Percentiles rank a stretch among this genome's conserved stretches.
These are phyloP conservation scores for Amylocystis lapponica DNA, from an alignment of 768 basidiomycete species.

Conservation along the genomic window DNA sequence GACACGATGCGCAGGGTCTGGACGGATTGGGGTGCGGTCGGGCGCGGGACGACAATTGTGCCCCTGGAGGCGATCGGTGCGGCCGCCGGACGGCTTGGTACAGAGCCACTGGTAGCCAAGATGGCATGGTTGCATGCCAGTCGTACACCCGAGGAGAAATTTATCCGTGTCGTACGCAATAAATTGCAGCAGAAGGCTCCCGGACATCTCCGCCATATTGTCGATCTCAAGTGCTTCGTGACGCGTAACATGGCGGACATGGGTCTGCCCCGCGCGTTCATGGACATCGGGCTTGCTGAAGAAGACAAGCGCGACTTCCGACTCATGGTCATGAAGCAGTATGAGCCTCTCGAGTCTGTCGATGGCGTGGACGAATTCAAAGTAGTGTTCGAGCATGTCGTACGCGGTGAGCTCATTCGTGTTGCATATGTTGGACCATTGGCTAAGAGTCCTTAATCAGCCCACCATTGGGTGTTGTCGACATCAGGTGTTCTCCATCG, in stretches of 20 bases:
- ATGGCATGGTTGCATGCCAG: conserved; percentile 2
- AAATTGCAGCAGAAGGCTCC: background rate
- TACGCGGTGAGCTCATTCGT: conserved; percentile 30
- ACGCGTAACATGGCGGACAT: conserved; percentile 4
- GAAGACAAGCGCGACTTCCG: conserved; percentile 13
- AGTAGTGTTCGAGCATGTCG: conserved; percentile 22
- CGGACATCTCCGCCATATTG: conserved; percentile 1
- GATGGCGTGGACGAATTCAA: conserved; percentile 21
- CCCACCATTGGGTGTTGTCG: conserved; percentile 20
- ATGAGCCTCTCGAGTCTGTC: conserved; percentile 19
- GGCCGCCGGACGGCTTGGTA: background rate
- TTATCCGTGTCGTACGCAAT: background rate
- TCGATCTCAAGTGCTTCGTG: conserved; percentile 4
- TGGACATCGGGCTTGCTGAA: background rate
- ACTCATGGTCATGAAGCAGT: conserved; percentile 16
- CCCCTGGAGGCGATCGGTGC: background rate
- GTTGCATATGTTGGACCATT: no score
- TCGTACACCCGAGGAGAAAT: background rate
- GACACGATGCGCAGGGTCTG: background rate
- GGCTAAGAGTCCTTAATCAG: no score
- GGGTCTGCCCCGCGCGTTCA: conserved; percentile 7
- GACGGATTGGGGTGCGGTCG: background rate
- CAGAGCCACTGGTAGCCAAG: conserved; percentile 3
- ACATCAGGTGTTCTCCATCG: conserved; percentile 23
- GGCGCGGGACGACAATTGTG: background rate